A percentile compares a stretch with the other conserved stretches of the same genome.
These are phyloP conservation scores for Fremontodendron californicum DNA, from an alignment of 345 rosid genomes.

Conservation along the genomic window DNA sequence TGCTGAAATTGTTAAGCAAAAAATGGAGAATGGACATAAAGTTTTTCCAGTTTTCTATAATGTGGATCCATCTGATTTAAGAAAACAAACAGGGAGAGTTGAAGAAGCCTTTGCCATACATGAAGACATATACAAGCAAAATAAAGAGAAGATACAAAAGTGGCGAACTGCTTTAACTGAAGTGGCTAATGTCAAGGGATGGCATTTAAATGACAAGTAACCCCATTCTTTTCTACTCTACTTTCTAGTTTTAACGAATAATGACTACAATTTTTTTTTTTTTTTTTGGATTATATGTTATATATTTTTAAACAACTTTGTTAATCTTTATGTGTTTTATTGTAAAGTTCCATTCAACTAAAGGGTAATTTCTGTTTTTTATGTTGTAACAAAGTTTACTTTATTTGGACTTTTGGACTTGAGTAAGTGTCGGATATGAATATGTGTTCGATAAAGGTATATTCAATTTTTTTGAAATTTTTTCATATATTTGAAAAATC, in stretches of 20 bases:
- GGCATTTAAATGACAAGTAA: constrained; percentile 11
- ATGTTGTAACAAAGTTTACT: no score
- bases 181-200: constrained; percentile 11
- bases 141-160: background rate
- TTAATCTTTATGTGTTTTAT: no score
- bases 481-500: no score
- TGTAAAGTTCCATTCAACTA: no score
- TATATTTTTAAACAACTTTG: no score
- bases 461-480: no score
- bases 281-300: background rate
- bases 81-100: constrained; percentile 6
- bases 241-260: no score
- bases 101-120: constrained; percentile 11
- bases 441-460: no score
- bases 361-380: no score
- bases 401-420: no score
- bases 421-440: no score
- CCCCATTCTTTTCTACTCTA: background rate
- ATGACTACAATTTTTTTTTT: background rate
- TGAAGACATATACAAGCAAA: background rate
- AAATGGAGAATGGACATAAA: constrained; percentile 6
- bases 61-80: constrained; percentile 19
- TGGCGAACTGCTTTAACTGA: constrained; percentile 13
- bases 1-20: background rate
- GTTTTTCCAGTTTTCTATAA: constrained; percentile 25